Evolutionary conservation across 345 rosid genomes (phyloP), one percentile per base, ranked within the genome.

Genomic region (Jatropha curcas): DNA sequence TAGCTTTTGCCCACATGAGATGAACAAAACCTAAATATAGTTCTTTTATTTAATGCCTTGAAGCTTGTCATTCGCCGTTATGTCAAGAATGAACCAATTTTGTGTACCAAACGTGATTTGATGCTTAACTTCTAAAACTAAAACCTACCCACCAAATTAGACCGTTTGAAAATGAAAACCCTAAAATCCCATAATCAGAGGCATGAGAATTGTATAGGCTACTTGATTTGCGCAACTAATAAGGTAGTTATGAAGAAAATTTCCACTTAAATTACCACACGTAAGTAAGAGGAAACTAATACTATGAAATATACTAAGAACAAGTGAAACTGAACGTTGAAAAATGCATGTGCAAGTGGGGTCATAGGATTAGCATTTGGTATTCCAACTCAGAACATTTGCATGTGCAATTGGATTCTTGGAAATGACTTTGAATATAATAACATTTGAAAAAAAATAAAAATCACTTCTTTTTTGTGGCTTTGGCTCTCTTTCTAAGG

Each of bases 401-500:
- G 88, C 98, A 90, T 93, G 89, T 88, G 89, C 77, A 72, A 6
- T 45, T 62, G 59, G 72, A 72, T 76, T 72, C 80, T 76, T 57
- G 70, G 43, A 63, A 66, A 69, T 67, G 66, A 69, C 79, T 77
- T 59, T n/a, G 52, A 46, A 76, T 73, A 22, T 30, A 57, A n/a
- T 41, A 41, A n/a, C n/a, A n/a, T n/a, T 41, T 41, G 13, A 41
- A 41, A 8, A 41, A 41, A 7, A 1, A 9, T 37, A 3, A 4
- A 3, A 10, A 4, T 37, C n/a, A 19, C 16, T 6, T 50, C 16
- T 35, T 46, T 22, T 67, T 46, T 57, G 19, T 27, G 37, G 48
- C 27, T 45, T 60, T 58, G 39, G 41, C 43, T 48, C 24, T 22
- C 60, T 53, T 24, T 55, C 62, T 5, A 24, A 24, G 48, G 68